These are phyloP conservation scores for Komagataella kurtzmanii DNA, from an alignment of 805 yeast species.

Conservation along the genomic window DNA sequence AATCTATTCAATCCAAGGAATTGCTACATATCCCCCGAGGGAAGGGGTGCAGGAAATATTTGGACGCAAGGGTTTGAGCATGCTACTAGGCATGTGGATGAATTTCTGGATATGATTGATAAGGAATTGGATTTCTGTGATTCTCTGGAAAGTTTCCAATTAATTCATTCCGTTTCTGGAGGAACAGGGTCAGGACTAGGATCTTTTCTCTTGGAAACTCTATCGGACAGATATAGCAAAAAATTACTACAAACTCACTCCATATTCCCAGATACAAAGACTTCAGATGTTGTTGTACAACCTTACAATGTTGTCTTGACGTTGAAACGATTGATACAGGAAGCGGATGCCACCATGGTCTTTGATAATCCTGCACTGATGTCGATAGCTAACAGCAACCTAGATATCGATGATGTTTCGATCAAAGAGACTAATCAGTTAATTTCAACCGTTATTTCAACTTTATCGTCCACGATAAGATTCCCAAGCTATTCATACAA, in stretches of 20 bases:
- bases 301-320: slow-evolving; percentile 88
- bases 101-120: slow-evolving; percentile 72
- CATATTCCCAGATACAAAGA: slow-evolving; percentile 62
- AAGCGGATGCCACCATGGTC: slow-evolving; percentile 78
- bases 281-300: slow-evolving; percentile 95
- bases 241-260: slow-evolving; percentile 77
- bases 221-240: slow-evolving; percentile 73
- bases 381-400: slow-evolving; percentile 51
- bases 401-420: slow-evolving; percentile 46
- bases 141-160: slow-evolving; percentile 77
- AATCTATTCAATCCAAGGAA: slow-evolving; percentile 77
- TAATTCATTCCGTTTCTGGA: slow-evolving; percentile 92
- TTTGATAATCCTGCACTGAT: slow-evolving; percentile 82
- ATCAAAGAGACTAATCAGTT: slow-evolving; percentile 74
- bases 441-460: slow-evolving; percentile 73
- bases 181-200: slow-evolving; percentile 98
- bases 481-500: slow-evolving; percentile 89
- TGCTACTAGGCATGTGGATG: slow-evolving; percentile 57
- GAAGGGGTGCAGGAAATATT: slow-evolving; percentile 91
- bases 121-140: slow-evolving; percentile 87
- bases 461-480: slow-evolving; percentile 75
- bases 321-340: slow-evolving; percentile 66
- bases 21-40: slow-evolving; percentile 63
- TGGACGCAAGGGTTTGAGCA: slow-evolving; percentile 87
- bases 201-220: slow-evolving; percentile 59